Base-by-base conservation (phyloP, 345 rosid genomes). In the Zanthoxylum bungeanum region DNA sequence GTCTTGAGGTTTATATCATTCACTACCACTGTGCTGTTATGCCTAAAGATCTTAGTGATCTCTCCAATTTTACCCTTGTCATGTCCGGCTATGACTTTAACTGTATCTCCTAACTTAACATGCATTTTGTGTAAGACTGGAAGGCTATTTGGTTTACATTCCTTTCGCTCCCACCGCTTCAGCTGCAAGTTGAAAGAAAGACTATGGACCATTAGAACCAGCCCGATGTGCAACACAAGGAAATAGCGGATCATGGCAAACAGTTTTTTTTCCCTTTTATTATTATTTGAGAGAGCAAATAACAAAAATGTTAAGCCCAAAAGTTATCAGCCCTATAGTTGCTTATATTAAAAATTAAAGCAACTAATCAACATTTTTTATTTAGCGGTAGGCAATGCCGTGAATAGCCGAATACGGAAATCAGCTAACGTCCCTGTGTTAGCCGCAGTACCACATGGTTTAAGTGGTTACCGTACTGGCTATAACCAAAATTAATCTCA, bases 101-200 rank as follows among this genome's bases (percentile, higher is more conserved):
- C 91, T 4, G 92, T 86, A 70, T 94, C 98, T 46, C 99, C 99
- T 25, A 89, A 28, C 84, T 89, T 92, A 72, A 95, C 96, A 62
- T 92, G 98, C 96, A 95, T 92, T 77, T 88, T 95, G 66, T 90
- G 96, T 40, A 95, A 75, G 76, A 89, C 31, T 0, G 97, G 98
- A 74, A 92, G 98, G 78, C 97, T 88, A 82, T 94, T 94, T 49
- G 93, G 92, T 77, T 94, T 92, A 72, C 99, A 92, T 67, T 94
- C 73, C 79, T 88, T 92, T 19, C 92, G 82, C 78, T 94, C 98
- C 99, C 98, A 92, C 47, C 79, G 88, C 79, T 92, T 94, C 42
- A 92, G 83, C 98, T 92, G 91, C 56, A 42, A 61, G 37, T 62
- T 36, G 42, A 46, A 70, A 68, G 19, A 64, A 28, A 67, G 49